Evolutionary conservation across 306 rosid genomes (phyloP).

Genomic region (Begonia loranthoides): DNA sequence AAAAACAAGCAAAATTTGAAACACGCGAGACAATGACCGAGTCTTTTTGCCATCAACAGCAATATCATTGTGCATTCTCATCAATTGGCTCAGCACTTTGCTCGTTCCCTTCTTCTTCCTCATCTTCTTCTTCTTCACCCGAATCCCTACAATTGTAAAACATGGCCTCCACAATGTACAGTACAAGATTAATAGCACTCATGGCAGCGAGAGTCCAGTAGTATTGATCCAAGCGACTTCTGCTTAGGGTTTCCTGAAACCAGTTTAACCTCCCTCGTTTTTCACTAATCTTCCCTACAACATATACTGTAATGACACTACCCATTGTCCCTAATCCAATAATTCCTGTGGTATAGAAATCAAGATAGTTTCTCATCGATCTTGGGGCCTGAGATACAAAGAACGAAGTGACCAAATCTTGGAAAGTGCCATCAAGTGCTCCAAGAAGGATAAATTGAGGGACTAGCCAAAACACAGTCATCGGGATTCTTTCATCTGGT

Average conservation of each 20-base stretch:
- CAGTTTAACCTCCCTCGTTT: constrained; percentile 10
- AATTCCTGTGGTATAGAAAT: constrained; percentile 1
- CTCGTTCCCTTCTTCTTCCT: background rate
- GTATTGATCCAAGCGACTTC: constrained; percentile 23
- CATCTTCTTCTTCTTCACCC: background rate
- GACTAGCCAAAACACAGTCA: constrained; percentile 26
- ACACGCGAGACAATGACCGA: too few relatives aligned
- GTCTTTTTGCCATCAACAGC: too few relatives aligned
- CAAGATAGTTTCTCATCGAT: background rate
- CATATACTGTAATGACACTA: constrained; percentile 11
- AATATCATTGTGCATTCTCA: too few relatives aligned
- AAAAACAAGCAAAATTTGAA: too few relatives aligned
- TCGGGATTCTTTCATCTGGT: constrained; percentile 13
- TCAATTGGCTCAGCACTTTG: too few relatives aligned
- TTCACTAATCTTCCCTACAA: constrained; percentile 3
- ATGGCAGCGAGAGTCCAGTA: constrained; percentile 14
- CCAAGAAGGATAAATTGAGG: constrained; percentile 25
- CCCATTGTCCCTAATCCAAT: constrained; percentile 15
- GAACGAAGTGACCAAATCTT: too few relatives aligned
- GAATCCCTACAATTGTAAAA: too few relatives aligned
- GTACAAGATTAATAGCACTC: constrained; percentile 3
- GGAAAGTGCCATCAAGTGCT: constrained; percentile 6
- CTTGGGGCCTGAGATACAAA: too few relatives aligned
- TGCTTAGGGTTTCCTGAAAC: constrained; percentile 19
- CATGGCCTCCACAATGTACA: background rate